phyloP scores from a whole-genome alignment of 768 basidiomycete species.

The Boletus bicolor region DNA sequence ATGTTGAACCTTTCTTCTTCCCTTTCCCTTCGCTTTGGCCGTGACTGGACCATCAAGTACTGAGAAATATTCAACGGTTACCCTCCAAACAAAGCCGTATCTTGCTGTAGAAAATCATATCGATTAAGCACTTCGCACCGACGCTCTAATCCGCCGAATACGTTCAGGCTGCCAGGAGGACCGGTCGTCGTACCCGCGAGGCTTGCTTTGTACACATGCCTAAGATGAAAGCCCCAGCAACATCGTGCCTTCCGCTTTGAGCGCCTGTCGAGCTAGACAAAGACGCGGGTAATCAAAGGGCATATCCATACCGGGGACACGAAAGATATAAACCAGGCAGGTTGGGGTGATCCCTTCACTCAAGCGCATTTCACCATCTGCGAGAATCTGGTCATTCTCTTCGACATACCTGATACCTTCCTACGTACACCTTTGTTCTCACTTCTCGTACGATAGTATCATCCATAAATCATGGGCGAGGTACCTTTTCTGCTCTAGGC shows the following conservation, averaged over 20 bases:
- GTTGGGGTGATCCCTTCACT: neutral
- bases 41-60: neutral
- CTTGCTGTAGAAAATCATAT: neutral
- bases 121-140: neutral
- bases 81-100: neutral
- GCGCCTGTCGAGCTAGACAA: neutral
- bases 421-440: neutral
- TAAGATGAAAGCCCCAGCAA: neutral
- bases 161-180: neutral
- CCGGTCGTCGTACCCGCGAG: neutral
- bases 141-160: neutral
- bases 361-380: neutral
- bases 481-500: neutral
- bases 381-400: slow-evolving; percentile 23
- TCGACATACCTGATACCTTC: neutral
- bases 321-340: slow-evolving; percentile 14
- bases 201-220: slow-evolving; percentile 1
- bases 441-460: neutral
- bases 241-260: slow-evolving; percentile 10
- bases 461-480: slow-evolving; percentile 9
- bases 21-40: too few species aligned
- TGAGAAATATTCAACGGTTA: too few species aligned
- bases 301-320: neutral
- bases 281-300: neutral
- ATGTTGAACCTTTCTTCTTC: too few species aligned